Evolutionary conservation across 225 moss, liverwort and hornwort genomes (phyloP), one percentile per base, ranked within the genome.

Genomic region (Physcomitrellopsis africana): DNA sequence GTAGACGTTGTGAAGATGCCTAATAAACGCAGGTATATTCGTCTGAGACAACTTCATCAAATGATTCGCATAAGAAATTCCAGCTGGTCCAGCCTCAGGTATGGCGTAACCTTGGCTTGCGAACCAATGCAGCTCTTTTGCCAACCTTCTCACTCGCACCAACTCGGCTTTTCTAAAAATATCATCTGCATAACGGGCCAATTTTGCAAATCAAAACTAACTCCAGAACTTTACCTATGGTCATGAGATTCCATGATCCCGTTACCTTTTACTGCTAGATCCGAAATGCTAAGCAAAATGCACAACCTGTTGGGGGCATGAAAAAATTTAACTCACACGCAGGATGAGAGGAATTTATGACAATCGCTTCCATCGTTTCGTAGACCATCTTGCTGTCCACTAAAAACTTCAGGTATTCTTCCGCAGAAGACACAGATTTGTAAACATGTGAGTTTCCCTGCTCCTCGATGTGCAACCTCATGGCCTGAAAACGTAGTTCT

Each of bases 401-500:
- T 70, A 96, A 54, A 72, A 96, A 84, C 65, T 81, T 87, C 48
- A 89, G 63, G 63, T 94, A 94, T 9, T 84, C 90, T 37, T 86
- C 70, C 43, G 89, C 29, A 43, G 80, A 79, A 59, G 83, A 72
- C 26, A 78, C 72, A 84, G 86, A 83, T 74, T 89, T 84, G 41
- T 74, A 72, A 53, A 86, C 77, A 19, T 80, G 87, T 60, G 88
- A 91, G 63, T 84, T 89, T 53, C 79, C 76, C 73, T 88, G 86
- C 67, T 88, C 87, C 78, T 83, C 81, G 19, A 84, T 87, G 52
- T 88, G 90, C 90, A 91, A 63, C 72, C 87, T 85, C 92, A 91
- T 89, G 41, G 87, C 86, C 61, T 90, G 89, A 72, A 96, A 96
- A 9, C 92, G 87, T 67, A 96, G 85, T 78, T 96, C 96, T 46